These are phyloP conservation scores for Rhododendron simsii DNA, from an alignment of 148 eudicot species.

Conservation along the genomic window DNA sequence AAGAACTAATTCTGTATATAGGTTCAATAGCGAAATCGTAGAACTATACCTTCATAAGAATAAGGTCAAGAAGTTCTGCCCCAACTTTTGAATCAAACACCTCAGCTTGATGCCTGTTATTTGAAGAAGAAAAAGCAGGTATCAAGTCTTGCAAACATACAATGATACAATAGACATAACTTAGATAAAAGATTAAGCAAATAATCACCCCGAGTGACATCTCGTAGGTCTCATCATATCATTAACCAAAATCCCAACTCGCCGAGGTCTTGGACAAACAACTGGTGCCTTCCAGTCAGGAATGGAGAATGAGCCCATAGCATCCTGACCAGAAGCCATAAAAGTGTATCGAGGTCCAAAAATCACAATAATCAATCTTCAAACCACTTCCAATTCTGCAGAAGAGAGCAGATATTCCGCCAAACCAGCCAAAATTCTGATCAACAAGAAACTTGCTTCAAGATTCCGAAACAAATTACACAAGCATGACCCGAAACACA, in stretches of 20 bases:
- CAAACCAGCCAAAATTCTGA: neutral
- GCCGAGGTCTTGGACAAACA: constrained; percentile 40
- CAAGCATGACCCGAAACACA: neutral
- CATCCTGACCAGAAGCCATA: constrained; percentile 25
- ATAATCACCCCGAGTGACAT: constrained; percentile 33
- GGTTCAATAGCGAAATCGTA: neutral
- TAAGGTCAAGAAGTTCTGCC: constrained; percentile 46
- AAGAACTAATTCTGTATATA: neutral
- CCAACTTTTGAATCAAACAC: constrained; percentile 31
- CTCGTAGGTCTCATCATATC: constrained; percentile 27
- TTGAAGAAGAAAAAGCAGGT: neutral
- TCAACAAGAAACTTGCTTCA: neutral
- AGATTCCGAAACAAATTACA: neutral
- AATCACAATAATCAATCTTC: constrained; percentile 33
- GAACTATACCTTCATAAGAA: constrained; percentile 41
- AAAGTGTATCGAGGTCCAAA: constrained; percentile 17
- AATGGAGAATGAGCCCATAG: constrained; percentile 16
- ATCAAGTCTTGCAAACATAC: neutral
- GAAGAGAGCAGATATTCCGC: constrained; percentile 4
- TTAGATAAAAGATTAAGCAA: neutral
- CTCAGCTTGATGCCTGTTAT: constrained; percentile 26
- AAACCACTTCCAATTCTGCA: neutral
- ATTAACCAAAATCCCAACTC: constrained; percentile 26
- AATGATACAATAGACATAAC: neutral
- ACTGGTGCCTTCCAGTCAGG: constrained; percentile 23